These are phyloP conservation scores for Curvularia verruculosa DNA, from an alignment of 2,329 filamentous ascomycete species.

Conservation along the genomic window DNA sequence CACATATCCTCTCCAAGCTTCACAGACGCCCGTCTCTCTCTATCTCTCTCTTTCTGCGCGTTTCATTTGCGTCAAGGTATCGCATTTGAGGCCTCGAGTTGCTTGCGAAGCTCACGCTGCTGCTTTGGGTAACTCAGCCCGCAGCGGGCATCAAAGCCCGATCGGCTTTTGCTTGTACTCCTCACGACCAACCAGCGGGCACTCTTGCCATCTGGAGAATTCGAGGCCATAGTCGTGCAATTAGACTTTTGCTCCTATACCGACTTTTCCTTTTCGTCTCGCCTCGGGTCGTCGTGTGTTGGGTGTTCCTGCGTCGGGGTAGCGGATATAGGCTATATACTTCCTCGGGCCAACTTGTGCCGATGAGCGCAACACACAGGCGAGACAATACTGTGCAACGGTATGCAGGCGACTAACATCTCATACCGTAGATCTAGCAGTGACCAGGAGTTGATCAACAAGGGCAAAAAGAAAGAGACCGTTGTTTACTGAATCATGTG, in stretches of 20 bases:
- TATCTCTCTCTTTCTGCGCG: too few species aligned
- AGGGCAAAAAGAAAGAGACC: not conserved
- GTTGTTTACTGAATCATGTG: not conserved
- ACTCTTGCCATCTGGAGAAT: constrained; percentile 26
- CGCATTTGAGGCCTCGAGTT: not conserved
- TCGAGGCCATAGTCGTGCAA: not conserved
- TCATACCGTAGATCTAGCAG: not conserved
- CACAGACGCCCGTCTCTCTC: not conserved
- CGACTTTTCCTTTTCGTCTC: not conserved
- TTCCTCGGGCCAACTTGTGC: constrained; percentile 9
- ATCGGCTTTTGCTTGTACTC: constrained; percentile 32
- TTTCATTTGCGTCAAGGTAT: not conserved
- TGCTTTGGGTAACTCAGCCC: constrained; percentile 28
- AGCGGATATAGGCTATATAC: not conserved
- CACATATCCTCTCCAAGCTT: not conserved
- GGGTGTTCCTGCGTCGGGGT: not conserved
- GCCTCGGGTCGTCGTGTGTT: not conserved
- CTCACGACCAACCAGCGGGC: constrained; percentile 22
- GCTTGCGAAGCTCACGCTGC: constrained; percentile 7
- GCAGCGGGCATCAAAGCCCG: constrained; percentile 30
- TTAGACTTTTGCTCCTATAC: constrained; percentile 1
- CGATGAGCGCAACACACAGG: constrained; percentile 16
- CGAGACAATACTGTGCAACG: too few species aligned
- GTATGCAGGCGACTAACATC: not conserved
- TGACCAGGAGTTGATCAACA: not conserved